These are phyloP conservation scores for Arabis alpina DNA, from an alignment of 345 rosid genomes.

Conservation along the genomic window DNA sequence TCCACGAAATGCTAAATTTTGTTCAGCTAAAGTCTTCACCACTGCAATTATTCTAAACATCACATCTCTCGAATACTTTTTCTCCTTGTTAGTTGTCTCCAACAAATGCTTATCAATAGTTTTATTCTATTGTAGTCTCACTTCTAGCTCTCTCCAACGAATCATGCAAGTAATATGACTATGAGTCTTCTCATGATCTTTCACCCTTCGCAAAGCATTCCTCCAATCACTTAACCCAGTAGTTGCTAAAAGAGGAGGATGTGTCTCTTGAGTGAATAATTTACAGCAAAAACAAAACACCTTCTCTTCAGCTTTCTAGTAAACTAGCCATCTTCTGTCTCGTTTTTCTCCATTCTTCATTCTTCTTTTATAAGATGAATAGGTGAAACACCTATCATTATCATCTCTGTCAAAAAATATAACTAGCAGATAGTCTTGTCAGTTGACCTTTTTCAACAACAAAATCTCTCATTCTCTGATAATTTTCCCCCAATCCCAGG, in stretches of 20 bases:
- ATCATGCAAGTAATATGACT: constrained; percentile 1
- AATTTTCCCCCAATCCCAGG: background rate
- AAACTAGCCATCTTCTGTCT: constrained; percentile 19
- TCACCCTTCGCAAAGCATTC: constrained; percentile 3
- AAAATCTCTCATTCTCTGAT: background rate
- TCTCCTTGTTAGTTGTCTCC: constrained; percentile 14
- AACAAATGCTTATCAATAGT: background rate
- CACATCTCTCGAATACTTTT: constrained; percentile 17
- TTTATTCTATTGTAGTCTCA: background rate
- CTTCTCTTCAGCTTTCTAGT: constrained; percentile 1
- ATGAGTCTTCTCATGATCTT: background rate
- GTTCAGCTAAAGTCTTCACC: background rate
- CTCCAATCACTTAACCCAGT: constrained; percentile 5
- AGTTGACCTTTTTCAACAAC: constrained; percentile 26
- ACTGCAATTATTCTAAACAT: constrained; percentile 9
- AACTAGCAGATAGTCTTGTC: background rate
- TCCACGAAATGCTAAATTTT: background rate
- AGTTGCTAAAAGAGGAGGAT: background rate
- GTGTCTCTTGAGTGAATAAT: background rate
- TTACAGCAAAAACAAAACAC: constrained; percentile 21
- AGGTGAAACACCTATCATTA: background rate
- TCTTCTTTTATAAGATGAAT: background rate
- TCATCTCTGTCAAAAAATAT: background rate
- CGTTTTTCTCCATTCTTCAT: background rate
- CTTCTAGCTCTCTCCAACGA: constrained; percentile 1